Percentiles rank a stretch among this genome's conserved stretches.
Evolutionary conservation across 2,329 filamentous ascomycete genomes (phyloP).

Genomic region (Septoria petroselini): DNA sequence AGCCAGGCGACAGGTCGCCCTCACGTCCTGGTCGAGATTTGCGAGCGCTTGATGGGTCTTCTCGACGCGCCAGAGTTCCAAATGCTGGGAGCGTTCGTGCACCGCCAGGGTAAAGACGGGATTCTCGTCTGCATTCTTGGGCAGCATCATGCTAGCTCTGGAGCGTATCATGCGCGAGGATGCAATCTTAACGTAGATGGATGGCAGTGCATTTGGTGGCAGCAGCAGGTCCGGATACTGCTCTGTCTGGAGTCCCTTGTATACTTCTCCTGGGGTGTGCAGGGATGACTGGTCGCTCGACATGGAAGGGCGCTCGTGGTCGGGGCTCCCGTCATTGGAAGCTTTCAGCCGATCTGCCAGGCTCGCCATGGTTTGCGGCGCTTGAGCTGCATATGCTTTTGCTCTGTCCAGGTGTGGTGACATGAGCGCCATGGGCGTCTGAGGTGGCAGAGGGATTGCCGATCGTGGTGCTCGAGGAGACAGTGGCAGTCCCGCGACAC

Average conservation of each 20-base stretch:
- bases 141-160: slow-evolving; percentile 74
- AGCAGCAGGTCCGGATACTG: slow-evolving; percentile 83
- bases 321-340: slow-evolving; percentile 25
- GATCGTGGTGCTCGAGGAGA: slow-evolving; percentile 72
- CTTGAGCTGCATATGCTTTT: slow-evolving; percentile 37
- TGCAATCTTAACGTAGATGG: slow-evolving; percentile 79
- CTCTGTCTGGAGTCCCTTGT: slow-evolving; percentile 74
- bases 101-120: slow-evolving; percentile 90
- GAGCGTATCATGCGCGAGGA: slow-evolving; percentile 95
- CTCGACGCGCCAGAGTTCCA: slow-evolving; percentile 89
- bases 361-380: slow-evolving; percentile 19
- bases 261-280: slow-evolving; percentile 53
- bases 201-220: slow-evolving; percentile 81
- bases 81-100: slow-evolving; percentile 69
- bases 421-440: slow-evolving; percentile 63
- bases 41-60: slow-evolving; percentile 80
- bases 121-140: slow-evolving; percentile 81
- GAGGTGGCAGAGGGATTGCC: slow-evolving; percentile 68
- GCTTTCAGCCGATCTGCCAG: slow-evolving; percentile 28
- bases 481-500: slow-evolving; percentile 54
- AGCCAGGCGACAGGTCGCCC: slow-evolving; percentile 67
- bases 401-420: slow-evolving; percentile 47
- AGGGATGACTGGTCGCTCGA: slow-evolving; percentile 28
- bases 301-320: slow-evolving; percentile 29
- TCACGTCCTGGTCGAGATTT: slow-evolving; percentile 78